These are phyloP conservation scores for Sphaceloma murrayae DNA, from an alignment of 2,329 filamentous ascomycete species.

Conservation along the genomic window DNA sequence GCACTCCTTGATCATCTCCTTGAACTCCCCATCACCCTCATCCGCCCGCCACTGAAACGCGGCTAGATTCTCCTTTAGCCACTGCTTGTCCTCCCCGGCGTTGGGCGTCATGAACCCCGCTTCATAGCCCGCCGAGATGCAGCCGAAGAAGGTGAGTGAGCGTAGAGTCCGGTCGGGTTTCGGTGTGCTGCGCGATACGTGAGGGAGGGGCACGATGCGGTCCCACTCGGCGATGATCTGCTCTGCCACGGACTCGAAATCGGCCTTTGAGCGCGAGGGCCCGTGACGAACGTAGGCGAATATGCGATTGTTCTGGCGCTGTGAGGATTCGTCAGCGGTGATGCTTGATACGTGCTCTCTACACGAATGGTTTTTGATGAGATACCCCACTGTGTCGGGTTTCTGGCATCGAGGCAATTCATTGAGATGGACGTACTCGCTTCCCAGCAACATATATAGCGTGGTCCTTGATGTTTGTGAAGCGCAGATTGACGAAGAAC, in stretches of 20 bases:
- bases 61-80: slow-evolving; percentile 28
- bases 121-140: slow-evolving; percentile 27
- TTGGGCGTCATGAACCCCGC: slow-evolving; percentile 26
- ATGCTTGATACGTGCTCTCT: no score
- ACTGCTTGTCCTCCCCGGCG: slow-evolving; percentile 27
- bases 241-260: slow-evolving; percentile 26
- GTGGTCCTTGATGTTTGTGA: slow-evolving; percentile 25
- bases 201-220: slow-evolving; percentile 23
- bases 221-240: slow-evolving; percentile 26
- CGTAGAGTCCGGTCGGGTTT: slow-evolving; percentile 23
- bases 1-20: slow-evolving; percentile 27
- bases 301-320: slow-evolving; percentile 27
- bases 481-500: slow-evolving; percentile 38
- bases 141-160: slow-evolving; percentile 18
- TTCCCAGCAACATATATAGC: slow-evolving; percentile 32
- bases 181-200: slow-evolving; percentile 19
- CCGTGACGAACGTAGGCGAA: slow-evolving; percentile 30
- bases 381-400: no score
- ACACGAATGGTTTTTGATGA: no score
- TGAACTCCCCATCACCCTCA: slow-evolving; percentile 29
- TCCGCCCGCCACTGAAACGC: slow-evolving; percentile 29
- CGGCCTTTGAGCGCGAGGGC: slow-evolving; percentile 25
- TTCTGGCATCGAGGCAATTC: no score
- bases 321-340: no score
- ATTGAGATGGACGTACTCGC: slow-evolving; percentile 19